Base-by-base conservation (phyloP, 768 basidiomycete species). In the Mycena galopus region DNA sequence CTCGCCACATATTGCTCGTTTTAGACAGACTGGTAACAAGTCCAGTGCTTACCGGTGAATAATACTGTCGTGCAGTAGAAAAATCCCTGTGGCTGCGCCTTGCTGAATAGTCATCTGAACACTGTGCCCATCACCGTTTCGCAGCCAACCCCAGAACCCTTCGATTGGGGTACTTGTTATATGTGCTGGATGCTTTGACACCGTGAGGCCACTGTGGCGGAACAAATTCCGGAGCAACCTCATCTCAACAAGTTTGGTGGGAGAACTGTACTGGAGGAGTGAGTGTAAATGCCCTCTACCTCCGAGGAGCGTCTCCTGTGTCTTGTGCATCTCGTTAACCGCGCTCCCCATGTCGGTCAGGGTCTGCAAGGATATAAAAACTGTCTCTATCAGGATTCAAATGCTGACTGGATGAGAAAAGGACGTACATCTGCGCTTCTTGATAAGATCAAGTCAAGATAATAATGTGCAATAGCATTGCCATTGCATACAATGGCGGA, bases 101-200 rank as follows among this genome's bases (percentile, higher is more conserved):
- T 33, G 17, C 19, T 57, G 30, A 4, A 57, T 2, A 3, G 19
- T 11, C 14, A 33, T 19, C 9, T 33, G 19, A 8, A 25, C 10
- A 23, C 27, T 42, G 9, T 56, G 35, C 3, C 64, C 64, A 5
- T 57, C 55, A 0, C 64, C 64, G 7, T 55, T 27, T 12, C 64
- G 53, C 7, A 42, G 16, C 64, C 64, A 65, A 3, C 64, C 32
- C 73, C 44, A 57, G 55, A 59, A 44, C 12, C 56, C 7, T 64
- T 55, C 9, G 19, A 57, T 57, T 21, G 55, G 55, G 2, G 55
- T 57, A n/a, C n/a, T n/a, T n/a, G 19, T 57, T 57, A 4, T 57
- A 19, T n/a, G 39, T 69, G 32, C 53, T 76, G 39, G 30, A 65
- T 23, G 39, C 71, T 27, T 50, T 65, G 7, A 56, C 32, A 7